phyloP scores from a whole-genome alignment of 2,329 filamentous ascomycete genomes.

The Trichocomaceae sp. region DNA sequence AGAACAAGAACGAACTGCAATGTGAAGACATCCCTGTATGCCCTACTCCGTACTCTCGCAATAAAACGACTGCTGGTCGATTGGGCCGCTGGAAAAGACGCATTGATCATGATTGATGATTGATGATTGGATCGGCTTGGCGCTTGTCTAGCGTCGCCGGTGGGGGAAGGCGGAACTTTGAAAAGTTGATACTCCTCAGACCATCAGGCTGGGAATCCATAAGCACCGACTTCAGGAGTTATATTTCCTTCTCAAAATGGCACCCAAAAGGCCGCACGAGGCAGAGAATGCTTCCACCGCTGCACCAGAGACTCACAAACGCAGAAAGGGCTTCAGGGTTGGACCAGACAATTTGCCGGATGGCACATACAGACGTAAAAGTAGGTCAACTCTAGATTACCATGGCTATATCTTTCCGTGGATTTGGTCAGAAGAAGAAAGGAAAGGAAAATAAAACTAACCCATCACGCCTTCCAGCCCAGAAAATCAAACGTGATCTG shows the following conservation, averaged over 20 bases:
- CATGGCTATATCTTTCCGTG: too few species aligned
- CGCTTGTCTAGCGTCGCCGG: neutral
- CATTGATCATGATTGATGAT: neutral
- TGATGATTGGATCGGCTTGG: too few species aligned
- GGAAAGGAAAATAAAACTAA: neutral
- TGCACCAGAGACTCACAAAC: slow-evolving; percentile 45
- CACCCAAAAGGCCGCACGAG: slow-evolving; percentile 53
- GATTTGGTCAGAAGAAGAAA: neutral
- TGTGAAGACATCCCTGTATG: too few species aligned
- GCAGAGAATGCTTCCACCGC: slow-evolving; percentile 44
- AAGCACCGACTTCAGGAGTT: neutral
- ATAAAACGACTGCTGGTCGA: too few species aligned
- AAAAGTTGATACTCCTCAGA: too few species aligned
- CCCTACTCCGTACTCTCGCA: too few species aligned
- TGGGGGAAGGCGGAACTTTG: neutral
- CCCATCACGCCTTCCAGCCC: slow-evolving; percentile 46
- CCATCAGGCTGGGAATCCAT: too few species aligned
- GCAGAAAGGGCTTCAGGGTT: slow-evolving; percentile 70
- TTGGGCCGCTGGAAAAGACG: neutral
- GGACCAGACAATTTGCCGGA: slow-evolving; percentile 88
- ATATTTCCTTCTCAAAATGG: slow-evolving; percentile 40
- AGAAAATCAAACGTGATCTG: slow-evolving; percentile 81
- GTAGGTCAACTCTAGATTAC: slow-evolving; percentile 29
- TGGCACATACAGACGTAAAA: slow-evolving; percentile 78
- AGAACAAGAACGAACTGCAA: neutral